Evolutionary conservation across 2,329 filamentous ascomycete genomes (phyloP).

Genomic region (Fusarium sp.): DNA sequence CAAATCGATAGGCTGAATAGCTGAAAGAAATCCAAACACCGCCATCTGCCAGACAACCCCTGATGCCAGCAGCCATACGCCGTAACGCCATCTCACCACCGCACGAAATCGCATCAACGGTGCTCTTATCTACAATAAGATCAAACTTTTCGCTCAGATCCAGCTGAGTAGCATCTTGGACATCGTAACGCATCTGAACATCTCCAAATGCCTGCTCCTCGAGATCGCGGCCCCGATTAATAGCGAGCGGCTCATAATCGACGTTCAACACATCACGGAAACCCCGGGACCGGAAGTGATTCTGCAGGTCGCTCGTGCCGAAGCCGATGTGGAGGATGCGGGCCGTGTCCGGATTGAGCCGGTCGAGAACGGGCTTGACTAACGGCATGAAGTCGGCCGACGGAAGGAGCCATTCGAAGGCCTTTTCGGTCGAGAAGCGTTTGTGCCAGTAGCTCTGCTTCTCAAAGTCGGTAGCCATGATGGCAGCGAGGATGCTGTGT

Average conservation of each 20-base stretch:
- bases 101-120: constrained; percentile 63
- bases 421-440: constrained; percentile 60
- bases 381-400: constrained; percentile 59
- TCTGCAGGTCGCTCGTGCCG: constrained; percentile 65
- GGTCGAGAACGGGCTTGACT: constrained; percentile 55
- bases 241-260: constrained; percentile 64
- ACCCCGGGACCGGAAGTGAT: constrained; percentile 59
- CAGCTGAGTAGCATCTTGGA: constrained; percentile 62
- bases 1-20: constrained; percentile 60
- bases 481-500: constrained; percentile 21
- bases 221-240: constrained; percentile 57
- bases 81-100: constrained; percentile 56
- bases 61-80: constrained; percentile 57
- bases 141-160: constrained; percentile 51
- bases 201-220: constrained; percentile 60
- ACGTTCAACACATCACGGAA: constrained; percentile 62
- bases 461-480: constrained; percentile 58
- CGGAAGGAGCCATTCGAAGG: constrained; percentile 63
- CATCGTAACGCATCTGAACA: constrained; percentile 58
- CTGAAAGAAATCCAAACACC: constrained; percentile 64
- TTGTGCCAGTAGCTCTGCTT: constrained; percentile 64
- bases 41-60: constrained; percentile 51
- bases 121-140: constrained; percentile 64
- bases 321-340: constrained; percentile 62
- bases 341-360: constrained; percentile 44